A percentile compares a stretch with the other conserved stretches of the same genome.
Evolutionary conservation across 1,284 basidiomycete species (phyloP).

Genomic region (Trichosporon ovoides): DNA sequence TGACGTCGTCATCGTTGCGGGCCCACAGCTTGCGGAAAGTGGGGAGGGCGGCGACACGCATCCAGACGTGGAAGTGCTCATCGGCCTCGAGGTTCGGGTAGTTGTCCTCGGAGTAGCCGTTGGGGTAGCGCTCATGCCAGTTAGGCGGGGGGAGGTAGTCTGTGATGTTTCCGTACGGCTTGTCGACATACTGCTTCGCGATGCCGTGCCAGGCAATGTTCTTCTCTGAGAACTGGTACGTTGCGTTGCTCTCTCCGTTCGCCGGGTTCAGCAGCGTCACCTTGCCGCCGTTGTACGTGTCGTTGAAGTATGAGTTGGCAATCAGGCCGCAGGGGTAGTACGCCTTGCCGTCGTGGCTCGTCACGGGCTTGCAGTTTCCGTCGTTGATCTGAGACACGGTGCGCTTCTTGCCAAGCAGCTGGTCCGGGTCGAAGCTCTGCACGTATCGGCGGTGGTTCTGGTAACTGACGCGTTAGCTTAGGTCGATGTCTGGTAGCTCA

Average conservation of each 20-base stretch:
- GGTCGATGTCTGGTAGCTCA: constrained; percentile 21
- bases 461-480: constrained; percentile 51
- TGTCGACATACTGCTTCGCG: constrained; percentile 73
- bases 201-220: constrained; percentile 95
- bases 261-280: constrained; percentile 59
- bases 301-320: constrained; percentile 95
- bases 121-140: constrained; percentile 68
- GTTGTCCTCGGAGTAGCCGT: constrained; percentile 64
- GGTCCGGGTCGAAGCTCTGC: constrained; percentile 78
- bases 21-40: constrained; percentile 95
- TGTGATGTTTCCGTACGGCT: constrained; percentile 53
- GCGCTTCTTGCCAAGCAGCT: constrained; percentile 67
- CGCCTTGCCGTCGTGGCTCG: constrained; percentile 53
- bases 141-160: constrained; percentile 88
- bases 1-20: constrained; percentile 72
- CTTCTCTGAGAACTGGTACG: constrained; percentile 70
- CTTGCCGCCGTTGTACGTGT: constrained; percentile 61
- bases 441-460: constrained; percentile 99
- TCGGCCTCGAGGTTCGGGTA: constrained; percentile 72
- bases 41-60: constrained; percentile 93
- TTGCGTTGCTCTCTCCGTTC: constrained; percentile 51
- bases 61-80: constrained; percentile 99
- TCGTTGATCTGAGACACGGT: constrained; percentile 55
- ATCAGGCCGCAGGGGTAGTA: constrained; percentile 96
- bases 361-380: constrained; percentile 88